Base-by-base conservation (phyloP, 805 yeast genomes). In the Clavispora phyllophila region DNA sequence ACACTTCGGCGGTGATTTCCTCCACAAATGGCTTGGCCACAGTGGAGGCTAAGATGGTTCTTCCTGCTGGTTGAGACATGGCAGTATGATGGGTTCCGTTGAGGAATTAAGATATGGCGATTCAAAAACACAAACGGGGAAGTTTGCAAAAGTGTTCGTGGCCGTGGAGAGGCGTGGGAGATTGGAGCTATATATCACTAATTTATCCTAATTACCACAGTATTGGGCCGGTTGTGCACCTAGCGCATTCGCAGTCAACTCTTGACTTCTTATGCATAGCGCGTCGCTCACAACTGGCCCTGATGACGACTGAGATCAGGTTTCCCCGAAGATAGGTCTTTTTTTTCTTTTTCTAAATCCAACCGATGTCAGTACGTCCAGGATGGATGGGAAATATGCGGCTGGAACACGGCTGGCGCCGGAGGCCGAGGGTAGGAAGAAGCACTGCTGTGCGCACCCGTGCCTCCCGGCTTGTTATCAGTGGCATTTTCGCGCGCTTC, bases 31-130 rank as follows among this genome's bases (percentile, higher is more conserved):
- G 75, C 58, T 90, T 89, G 39, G 98, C 93, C 22, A 93, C 85
- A 36, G 82, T 78, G 12, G 95, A 81, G 4, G 99, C 97, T 48
- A 90, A 68, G 31, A 91, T 82, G 36, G 96, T 86, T 66, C 84
- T 79, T 44, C 91, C 89, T 15, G 89, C 81, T 31, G 74, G 73
- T 42, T 61, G 63, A n/a, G 51, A 44, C 55, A 51, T 51, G 29
- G 36, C 36, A 22, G 33, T 15, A 13, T 2, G 8, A n/a, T 27
- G 15, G 6, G 33, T 29, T 29, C 33, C 28, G 37, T 35, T 24
- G 27, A 36, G 24, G 26, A 36, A 15, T 4, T 4, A 13, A 3
- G 9, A 24, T 20, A 12, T 10, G 20, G 6, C 20, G 27, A 23
- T 15, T 36, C 19, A 23, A 23, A 34, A 20, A 20, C 15, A 34